Base-by-base conservation (phyloP, 805 yeast species). In the Hanseniaspora thailandica region DNA sequence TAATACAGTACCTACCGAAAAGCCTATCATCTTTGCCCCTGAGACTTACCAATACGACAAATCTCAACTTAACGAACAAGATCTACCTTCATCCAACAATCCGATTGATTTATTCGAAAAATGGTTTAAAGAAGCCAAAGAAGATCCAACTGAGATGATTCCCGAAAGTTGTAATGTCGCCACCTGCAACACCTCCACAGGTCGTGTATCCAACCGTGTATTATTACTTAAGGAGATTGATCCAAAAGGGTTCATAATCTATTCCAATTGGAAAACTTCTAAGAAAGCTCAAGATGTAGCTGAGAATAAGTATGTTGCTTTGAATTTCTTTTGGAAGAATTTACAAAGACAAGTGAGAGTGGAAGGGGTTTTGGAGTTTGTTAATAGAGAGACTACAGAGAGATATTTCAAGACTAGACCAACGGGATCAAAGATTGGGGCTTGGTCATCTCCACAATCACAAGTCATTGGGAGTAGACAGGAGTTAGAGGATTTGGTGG, bases 391-490 rank as follows among this genome's bases (percentile, higher is more conserved):
- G 60, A 86, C 84, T 30, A 77, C 86, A 5, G 80, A 82, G 60
- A 73, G 82, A 47, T 93, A 93, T 68, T 93, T 79, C 68, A 75
- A 77, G 49, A 83, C 95, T 0, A 76, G 98, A 63, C 98, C 98
- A 36, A 74, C 95, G 55, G 97, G 94, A 6, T 84, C 95, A 30
- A 81, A 84, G 63, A 80, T 93, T 57, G 97, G 98, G 30, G 98
- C 98, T 0, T 89, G 96, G 95, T 84, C 97, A 0, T 82, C 94
- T 28, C 94, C 95, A 4, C 98, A 93, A 71, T 79, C 89, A 33
- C 73, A 76, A 52, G 74, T 71, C 2, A 72, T 89, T 35, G 61
- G 64, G 13, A 66, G 71, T 41, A 73, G 96, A 57, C 76, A 54
- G 15, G 60, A 60, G 15, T 22, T 64, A 5, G 45, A 57, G 19